These are phyloP conservation scores for Xylaria sp. DNA, from an alignment of 2,329 filamentous ascomycete genomes.

Conservation along the genomic window DNA sequence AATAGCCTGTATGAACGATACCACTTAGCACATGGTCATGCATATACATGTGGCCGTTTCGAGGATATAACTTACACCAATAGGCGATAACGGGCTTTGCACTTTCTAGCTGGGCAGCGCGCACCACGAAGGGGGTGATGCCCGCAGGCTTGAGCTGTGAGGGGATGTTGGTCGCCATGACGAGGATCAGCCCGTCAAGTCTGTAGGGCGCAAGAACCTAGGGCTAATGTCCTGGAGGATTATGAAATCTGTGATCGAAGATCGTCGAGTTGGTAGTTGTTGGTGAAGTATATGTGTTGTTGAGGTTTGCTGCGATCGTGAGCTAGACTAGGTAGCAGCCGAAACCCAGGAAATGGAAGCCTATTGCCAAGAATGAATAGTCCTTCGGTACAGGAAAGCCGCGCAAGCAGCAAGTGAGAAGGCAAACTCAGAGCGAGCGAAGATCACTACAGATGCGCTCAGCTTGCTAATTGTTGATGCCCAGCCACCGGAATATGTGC, in stretches of 20 bases:
- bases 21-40: slow-evolving; percentile 1
- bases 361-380: slow-evolving; percentile 17
- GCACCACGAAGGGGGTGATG: slow-evolving; percentile 83
- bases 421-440: neutral
- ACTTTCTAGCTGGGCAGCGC: slow-evolving; percentile 84
- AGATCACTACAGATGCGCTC: neutral
- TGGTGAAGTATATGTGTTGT: neutral
- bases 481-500: slow-evolving; percentile 7
- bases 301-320: neutral
- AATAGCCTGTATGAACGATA: slow-evolving; percentile 71
- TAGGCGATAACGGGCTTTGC: slow-evolving; percentile 91
- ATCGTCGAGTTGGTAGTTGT: slow-evolving; percentile 4
- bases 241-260: neutral
- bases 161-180: slow-evolving; percentile 79
- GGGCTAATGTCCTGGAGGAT: neutral
- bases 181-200: neutral
- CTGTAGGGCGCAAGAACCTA: neutral
- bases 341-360: slow-evolving; percentile 13
- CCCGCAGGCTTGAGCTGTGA: slow-evolving; percentile 81
- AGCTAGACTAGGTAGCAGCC: neutral
- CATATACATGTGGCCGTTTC: neutral
- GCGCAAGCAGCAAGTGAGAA: neutral
- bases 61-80: slow-evolving; percentile 77
- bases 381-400: slow-evolving; percentile 2
- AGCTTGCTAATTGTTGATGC: neutral